Evolutionary conservation across 768 basidiomycete species (phyloP).

Genomic region (Boletus vermiculosoides): DNA sequence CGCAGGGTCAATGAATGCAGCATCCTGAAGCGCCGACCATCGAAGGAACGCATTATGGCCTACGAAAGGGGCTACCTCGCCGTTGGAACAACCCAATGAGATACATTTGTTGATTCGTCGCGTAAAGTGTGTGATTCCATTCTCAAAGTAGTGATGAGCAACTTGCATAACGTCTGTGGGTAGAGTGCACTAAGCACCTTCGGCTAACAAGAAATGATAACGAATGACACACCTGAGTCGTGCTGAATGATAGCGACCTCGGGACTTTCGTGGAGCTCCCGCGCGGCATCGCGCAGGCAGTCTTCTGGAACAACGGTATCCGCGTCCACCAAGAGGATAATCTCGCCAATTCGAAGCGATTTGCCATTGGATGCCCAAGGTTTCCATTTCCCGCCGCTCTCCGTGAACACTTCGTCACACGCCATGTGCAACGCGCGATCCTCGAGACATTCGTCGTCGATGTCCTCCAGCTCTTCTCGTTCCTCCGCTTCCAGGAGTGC

Average conservation of each 20-base stretch:
- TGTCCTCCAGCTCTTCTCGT: conserved; percentile 35
- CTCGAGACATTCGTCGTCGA: conserved; percentile 52
- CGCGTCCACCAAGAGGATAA: conserved; percentile 83
- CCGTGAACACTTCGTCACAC: conserved; percentile 67
- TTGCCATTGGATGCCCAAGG: conserved; percentile 79
- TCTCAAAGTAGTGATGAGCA: conserved; percentile 87
- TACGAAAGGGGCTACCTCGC: conserved; percentile 76
- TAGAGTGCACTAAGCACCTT: neutral
- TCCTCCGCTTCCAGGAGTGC: conserved; percentile 44
- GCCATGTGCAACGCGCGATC: conserved; percentile 73
- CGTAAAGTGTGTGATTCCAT: conserved; percentile 88
- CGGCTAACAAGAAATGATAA: conserved; percentile 21
- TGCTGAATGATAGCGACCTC: conserved; percentile 87
- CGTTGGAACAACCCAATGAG: conserved; percentile 75
- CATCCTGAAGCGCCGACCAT: conserved; percentile 88
- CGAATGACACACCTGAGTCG: conserved; percentile 61
- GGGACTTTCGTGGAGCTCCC: conserved; percentile 63
- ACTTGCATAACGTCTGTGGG: conserved; percentile 82
- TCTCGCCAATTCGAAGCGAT: conserved; percentile 71
- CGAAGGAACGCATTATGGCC: conserved; percentile 89
- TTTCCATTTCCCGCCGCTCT: conserved; percentile 55
- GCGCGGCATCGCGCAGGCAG: conserved; percentile 87
- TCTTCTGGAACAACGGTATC: conserved; percentile 90
- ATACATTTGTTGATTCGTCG: conserved; percentile 83
- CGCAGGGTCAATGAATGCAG: conserved; percentile 60